Evolutionary conservation across 352 stramenopile genomes (phyloP), one percentile per base, ranked within the genome.

Genomic region (Peronospora belbahrii): DNA sequence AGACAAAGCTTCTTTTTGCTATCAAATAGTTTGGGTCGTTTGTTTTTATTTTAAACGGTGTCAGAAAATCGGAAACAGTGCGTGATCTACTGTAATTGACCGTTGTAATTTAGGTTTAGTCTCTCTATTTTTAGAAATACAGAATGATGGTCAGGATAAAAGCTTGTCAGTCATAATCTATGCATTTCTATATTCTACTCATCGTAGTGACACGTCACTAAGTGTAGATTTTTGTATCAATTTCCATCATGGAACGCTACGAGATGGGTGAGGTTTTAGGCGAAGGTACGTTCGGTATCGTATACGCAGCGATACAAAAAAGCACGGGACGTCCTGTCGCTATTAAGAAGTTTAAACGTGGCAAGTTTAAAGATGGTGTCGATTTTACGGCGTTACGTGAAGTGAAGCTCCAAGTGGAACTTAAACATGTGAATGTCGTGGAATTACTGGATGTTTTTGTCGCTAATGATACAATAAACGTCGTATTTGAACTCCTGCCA

Each of bases 311-410:
- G 18, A 65, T 82, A 30, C 79, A 94, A 55, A 88, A 85, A 52
- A 74, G 67, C 57, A 83, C 79, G 17, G 70, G 73, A 2, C 60
- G 76, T 22, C 58, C 56, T 18, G 82, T 94, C 23, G 82, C 82
- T 27, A 91, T 94, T 49, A 94, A 94, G 58, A 71, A 90, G 62
- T 94, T 94, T 59, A 94, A 94, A 59, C 77, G 81, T 30, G 78
- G 79, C 33, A 89, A 94, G 46, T 90, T 91, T 54, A 91, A 94
- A 56, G 80, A 94, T 47, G 77, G 82, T 32, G 77, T 95, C 34
- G 72, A 94, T 57, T 94, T 92, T 48, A 95, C 84, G 42, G 83
- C 84, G 22, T 54, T 95, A 54, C 80, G 84, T 27, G 84, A 95
- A 70, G 83, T 95, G 36, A 94, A 93, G 52, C 64, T 95, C 5